These are phyloP conservation scores for Linum tenue DNA, from an alignment of 345 rosid species.

Conservation along the genomic window DNA sequence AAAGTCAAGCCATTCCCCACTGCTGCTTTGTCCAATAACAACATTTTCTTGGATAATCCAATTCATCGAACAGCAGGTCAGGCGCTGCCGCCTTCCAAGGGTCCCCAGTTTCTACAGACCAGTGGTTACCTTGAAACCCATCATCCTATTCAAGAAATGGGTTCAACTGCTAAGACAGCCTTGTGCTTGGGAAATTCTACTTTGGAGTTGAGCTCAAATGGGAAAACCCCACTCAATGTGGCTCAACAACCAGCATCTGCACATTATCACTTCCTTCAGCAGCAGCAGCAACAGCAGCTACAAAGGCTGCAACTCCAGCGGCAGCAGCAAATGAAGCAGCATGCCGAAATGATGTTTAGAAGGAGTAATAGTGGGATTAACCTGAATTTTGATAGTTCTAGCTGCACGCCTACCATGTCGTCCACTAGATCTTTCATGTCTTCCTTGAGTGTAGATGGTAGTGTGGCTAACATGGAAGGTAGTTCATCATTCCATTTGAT, in stretches of 20 bases:
- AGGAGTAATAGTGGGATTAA: slow-evolving; percentile 52
- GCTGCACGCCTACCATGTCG: slow-evolving; percentile 69
- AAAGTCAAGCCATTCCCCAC: slow-evolving; percentile 45
- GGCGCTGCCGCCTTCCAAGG: slow-evolving; percentile 20
- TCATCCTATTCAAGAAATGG: slow-evolving; percentile 34
- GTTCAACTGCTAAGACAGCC: slow-evolving; percentile 42
- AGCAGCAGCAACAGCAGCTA: slow-evolving; percentile 41
- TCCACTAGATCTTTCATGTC: slow-evolving; percentile 66
- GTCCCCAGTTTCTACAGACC: slow-evolving; percentile 35
- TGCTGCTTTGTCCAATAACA: slow-evolving; percentile 43
- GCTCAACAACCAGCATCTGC: slow-evolving; percentile 36
- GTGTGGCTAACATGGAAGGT: slow-evolving; percentile 52
- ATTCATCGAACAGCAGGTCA: slow-evolving; percentile 19
- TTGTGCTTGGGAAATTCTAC: slow-evolving; percentile 43
- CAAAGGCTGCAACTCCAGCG: slow-evolving; percentile 37
- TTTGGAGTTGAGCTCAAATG: slow-evolving; percentile 43
- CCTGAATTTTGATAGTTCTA: slow-evolving; percentile 66
- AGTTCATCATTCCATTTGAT: slow-evolving; percentile 44
- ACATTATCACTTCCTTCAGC: slow-evolving; percentile 37
- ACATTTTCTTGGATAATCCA: slow-evolving; percentile 47
- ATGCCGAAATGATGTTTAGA: slow-evolving; percentile 66
- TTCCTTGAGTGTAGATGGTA: slow-evolving; percentile 66
- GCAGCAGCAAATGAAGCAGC: slow-evolving; percentile 55
- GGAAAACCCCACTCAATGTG: slow-evolving; percentile 44
- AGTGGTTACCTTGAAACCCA: slow-evolving; percentile 24